Evolutionary conservation across 768 basidiomycete species (phyloP), one percentile per base, ranked within the genome.

Genomic region (Ramaria rubella): DNA sequence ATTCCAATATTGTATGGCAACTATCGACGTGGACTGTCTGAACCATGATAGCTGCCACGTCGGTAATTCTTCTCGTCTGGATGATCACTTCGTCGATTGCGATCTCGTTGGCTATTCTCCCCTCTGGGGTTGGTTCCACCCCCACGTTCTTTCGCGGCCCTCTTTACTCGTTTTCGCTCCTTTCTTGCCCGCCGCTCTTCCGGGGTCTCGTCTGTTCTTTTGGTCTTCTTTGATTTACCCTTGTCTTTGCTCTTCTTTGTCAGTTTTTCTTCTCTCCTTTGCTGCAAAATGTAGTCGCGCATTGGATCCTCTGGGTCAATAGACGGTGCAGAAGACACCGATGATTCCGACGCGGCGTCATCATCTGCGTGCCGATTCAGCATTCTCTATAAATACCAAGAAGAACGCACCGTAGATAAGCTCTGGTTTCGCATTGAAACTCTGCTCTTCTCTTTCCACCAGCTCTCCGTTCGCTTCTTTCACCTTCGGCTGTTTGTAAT

Each of bases 221-320:
- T 85, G 63, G 76, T 81, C 67, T 82, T 87, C 67, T 87, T 88
- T 21, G 78, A 76, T 64, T 83, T 85, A 5, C 70, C 65, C 62
- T 81, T 81, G 9, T 66, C 67, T 62, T 82, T 85, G 49, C 69
- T 65, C 65, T 86, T 87, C 58, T 75, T 79, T 63, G 76, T 74
- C 2, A 77, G 82, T 61, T 85, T 87, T 65, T 82, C 81, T 65
- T 91, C 88, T 62, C 73, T 81, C 63, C 80, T 78, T 67, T 94
- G 81, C 1, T 83, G 79, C 36, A 94, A 72, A 31, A 99, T 75
- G 67, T 90, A 98, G 59, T 94, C 94, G 27, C 86, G 82, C 96
- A 99, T 98, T 1, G 96, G 96, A 70, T 99, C 96, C 67, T 98
- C 95, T 1, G 90, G 90, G 68, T 98, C 94, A 56, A 96, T 87